A percentile compares a stretch with the other conserved stretches of the same genome.
phyloP scores from a whole-genome alignment of 2,329 filamentous ascomycete species.

The Lecanicillium sp. region DNA sequence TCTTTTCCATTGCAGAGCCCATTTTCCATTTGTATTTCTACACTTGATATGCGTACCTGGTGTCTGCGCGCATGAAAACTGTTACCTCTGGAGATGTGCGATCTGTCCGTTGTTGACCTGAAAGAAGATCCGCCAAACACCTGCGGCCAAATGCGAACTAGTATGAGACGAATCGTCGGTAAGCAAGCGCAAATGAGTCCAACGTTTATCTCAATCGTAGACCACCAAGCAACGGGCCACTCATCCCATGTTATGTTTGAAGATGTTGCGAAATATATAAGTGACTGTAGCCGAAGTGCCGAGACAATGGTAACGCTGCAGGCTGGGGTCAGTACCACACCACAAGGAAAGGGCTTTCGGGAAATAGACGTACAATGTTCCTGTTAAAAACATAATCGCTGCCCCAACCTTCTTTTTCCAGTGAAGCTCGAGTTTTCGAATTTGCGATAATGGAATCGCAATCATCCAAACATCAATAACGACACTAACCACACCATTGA shows the following conservation, averaged over 20 bases:
- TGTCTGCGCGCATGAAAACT: too few species aligned
- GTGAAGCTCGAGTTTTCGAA: constrained; percentile 32
- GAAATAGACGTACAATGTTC: constrained; percentile 29
- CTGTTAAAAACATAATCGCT: constrained; percentile 41
- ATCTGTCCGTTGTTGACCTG: neutral
- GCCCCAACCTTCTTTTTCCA: constrained; percentile 41
- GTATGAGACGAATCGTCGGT: constrained; percentile 15
- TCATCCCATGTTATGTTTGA: constrained; percentile 15
- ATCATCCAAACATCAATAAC: constrained; percentile 44
- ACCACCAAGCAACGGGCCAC: constrained; percentile 12
- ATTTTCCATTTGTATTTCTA: too few species aligned
- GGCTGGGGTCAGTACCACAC: too few species aligned
- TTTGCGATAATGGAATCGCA: constrained; percentile 37
- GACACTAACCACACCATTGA: constrained; percentile 44
- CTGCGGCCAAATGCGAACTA: constrained; percentile 9
- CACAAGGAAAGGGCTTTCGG: neutral
- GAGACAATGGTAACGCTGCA: constrained; percentile 14
- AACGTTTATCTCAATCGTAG: constrained; percentile 16
- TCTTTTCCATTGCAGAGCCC: too few species aligned
- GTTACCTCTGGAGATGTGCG: neutral
- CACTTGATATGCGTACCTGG: too few species aligned
- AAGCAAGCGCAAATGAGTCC: constrained; percentile 17
- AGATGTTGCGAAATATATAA: constrained; percentile 13
- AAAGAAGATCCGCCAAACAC: constrained; percentile 5
- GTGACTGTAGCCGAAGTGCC: constrained; percentile 12